phyloP scores from a whole-genome alignment of 176 grass and related monocot species.

The Leersia perrieri region DNA sequence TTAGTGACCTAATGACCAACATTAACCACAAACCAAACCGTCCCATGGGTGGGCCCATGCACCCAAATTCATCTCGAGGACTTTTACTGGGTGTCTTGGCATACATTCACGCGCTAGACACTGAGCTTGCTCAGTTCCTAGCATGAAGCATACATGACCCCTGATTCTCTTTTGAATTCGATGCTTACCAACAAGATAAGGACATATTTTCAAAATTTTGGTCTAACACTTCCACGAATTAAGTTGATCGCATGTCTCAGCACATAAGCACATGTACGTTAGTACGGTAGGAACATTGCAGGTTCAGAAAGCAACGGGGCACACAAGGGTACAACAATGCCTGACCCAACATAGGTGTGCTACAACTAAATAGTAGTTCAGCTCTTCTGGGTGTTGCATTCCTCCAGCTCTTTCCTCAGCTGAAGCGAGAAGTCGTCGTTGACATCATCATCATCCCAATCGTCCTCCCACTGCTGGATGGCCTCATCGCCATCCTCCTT shows the following conservation, averaged over 20 bases:
- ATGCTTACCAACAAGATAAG: neutral
- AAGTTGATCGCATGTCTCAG: neutral
- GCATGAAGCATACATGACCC: no score
- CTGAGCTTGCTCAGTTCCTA: no score
- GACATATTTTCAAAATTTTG: neutral
- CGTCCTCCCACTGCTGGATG: constrained; percentile 88
- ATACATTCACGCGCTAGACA: no score
- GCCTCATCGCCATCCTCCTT: constrained; percentile 78
- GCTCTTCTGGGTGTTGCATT: constrained; percentile 56
- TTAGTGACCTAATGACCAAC: no score
- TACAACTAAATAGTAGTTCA: constrained; percentile 25
- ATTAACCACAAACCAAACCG: no score
- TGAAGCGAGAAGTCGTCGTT: constrained; percentile 85
- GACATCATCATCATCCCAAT: constrained; percentile 85
- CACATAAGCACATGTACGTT: neutral
- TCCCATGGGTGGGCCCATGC: no score
- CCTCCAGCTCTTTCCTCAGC: constrained; percentile 83
- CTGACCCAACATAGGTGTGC: neutral
- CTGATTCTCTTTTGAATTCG: neutral
- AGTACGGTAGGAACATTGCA: neutral
- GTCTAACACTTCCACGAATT: neutral
- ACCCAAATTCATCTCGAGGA: no score
- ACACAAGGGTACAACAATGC: neutral
- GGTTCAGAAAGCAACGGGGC: constrained; percentile 13
- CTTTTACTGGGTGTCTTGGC: no score